Evolutionary conservation across 2,329 filamentous ascomycete species (phyloP), one percentile per base, ranked within the genome.

Genomic region (Alternaria gansuensis): DNA sequence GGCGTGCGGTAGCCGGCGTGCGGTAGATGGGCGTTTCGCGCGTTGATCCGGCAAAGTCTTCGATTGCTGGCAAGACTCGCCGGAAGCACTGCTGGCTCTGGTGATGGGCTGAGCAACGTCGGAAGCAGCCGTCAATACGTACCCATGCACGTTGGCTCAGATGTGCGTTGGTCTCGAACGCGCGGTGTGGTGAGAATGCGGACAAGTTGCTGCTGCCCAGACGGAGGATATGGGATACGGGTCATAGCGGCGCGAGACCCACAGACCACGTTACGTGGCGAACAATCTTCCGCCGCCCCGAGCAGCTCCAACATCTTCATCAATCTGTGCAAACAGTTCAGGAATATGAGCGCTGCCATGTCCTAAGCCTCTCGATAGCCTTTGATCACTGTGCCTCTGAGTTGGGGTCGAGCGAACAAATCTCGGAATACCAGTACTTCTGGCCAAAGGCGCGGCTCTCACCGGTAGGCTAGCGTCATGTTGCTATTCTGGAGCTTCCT

Each of bases 131-230:
- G 29, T 48, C 44, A 23, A 34, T 13, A 3, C 26, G 31, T 48
- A 29, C n/a, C 4, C 29, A 46, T 46, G 44, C 44, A 33, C 21
- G 33, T 23, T 24, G 14, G 44, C 44, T 36, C 44, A 33, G 2
- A 10, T 11, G 31, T 34, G 44, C 29, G 29, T 24, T 48, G 44
- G 31, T 36, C 44, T 48, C 13, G 44, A 48, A 48, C 44, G 29
- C 44, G 44, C 44, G 44, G 29, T 48, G 44, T 26, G 44, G 44
- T 48, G 31, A 48, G 29, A 23, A 48, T 34, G 29, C 44, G 44
- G 44, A 24, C 44, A 34, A 48, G 44, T 31, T 33, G 29, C 44
- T 34, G 44, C 44, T 48, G 44, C 44, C 44, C 44, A 48, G 44
- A 48, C 44, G 44, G 44, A 48, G n/a, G 44, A 34, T 34, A 21